Conservation (phyloP, 345 rosid genomes). For the Camelina hispida region DNA sequence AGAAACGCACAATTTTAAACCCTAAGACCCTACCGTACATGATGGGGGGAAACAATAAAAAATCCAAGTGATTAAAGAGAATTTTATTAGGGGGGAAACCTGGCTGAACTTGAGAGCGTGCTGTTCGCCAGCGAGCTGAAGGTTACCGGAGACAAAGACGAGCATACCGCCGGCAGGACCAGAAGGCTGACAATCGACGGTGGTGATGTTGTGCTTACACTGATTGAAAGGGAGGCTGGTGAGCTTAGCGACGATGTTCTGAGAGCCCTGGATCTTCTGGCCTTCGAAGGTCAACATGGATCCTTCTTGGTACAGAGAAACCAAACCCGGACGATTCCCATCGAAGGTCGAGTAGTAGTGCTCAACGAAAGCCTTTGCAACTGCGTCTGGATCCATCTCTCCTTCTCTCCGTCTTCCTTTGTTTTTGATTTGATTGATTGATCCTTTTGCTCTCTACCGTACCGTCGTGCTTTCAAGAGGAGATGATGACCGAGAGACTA, state of each 20-base stretch:
- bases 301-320: constrained; percentile 73
- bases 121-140: constrained; percentile 90
- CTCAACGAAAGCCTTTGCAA: constrained; percentile 88
- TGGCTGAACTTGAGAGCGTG: constrained; percentile 97
- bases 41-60: background rate
- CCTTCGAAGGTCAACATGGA: constrained; percentile 97
- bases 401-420: constrained; percentile 4
- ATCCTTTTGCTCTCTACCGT: too few relatives aligned
- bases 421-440: too few relatives aligned
- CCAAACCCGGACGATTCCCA: constrained; percentile 63
- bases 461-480: too few relatives aligned
- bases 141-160: constrained; percentile 90
- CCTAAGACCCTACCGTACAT: constrained; percentile 13
- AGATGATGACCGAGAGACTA: too few relatives aligned
- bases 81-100: constrained; percentile 47
- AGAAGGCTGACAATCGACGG: constrained; percentile 99
- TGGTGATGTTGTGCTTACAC: constrained; percentile 83
- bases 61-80: background rate
- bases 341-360: constrained; percentile 94
- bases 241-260: constrained; percentile 82
- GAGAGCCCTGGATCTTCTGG: constrained; percentile 83
- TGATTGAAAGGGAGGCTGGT: constrained; percentile 87
- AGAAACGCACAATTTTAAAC: background rate
- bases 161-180: constrained; percentile 90
- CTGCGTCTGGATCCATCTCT: constrained; percentile 80